Evolutionary conservation across 1,139 yeast species (phyloP), one percentile per base, ranked within the genome.

Genomic region (Cylindricascospora bacillispora): DNA sequence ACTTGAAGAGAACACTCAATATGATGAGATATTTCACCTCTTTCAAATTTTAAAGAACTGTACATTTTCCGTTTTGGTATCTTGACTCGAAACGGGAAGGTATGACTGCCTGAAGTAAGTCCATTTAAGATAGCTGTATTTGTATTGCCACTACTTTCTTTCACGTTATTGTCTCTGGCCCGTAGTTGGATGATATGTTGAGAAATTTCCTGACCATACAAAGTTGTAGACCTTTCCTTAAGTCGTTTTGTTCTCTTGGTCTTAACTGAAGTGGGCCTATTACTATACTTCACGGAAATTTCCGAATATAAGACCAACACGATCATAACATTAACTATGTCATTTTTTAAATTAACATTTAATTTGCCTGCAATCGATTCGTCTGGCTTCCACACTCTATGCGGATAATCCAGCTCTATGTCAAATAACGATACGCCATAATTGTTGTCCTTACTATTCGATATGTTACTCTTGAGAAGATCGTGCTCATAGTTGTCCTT

Each of bases 61-160:
- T 66, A 76, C 4, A 82, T 64, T 42, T 70, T 73, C 41, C 65
- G 35, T n/a, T 32, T 66, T 2, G 95, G 94, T 17, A 85, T 62
- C 40, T 70, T 75, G 26, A 83, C 81, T 30, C 78, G 72, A 47
- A 85, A 85, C 10, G 93, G 93, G 50, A 85, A 85, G 23, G 82
- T 60, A 53, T 85, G 95, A 46, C 81, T 89, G 17, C 95, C 95
- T 41, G 73, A 73, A 27, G 71, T 68, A 15, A 78, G 49, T 0
- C 82, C 82, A 17, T 48, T 47, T 2, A 36, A 13, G 10, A 23
- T 18, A 6, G 24, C 45, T 23, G 44, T 29, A 12, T 39, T 22
- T 33, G 38, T 26, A 15, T 41, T 45, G 27, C 49, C 56, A 22
- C 41, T 42, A 18, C 43, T 49, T 7, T 34, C 16, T 9, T 25